phyloP scores from a whole-genome alignment of 306 rosid species.

The Cucumis hystrix region DNA sequence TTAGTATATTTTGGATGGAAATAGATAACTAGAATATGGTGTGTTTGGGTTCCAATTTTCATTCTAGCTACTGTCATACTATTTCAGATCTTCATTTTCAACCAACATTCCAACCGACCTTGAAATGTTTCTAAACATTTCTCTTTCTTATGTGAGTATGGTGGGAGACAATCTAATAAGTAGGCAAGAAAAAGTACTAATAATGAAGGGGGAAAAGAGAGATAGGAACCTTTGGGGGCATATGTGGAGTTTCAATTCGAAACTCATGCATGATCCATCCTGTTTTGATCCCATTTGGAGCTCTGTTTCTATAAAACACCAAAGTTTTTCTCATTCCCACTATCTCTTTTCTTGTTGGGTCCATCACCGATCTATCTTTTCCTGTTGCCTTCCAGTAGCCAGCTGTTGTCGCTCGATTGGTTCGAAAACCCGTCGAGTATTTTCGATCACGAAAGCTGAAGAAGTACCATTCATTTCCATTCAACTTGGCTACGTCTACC shows the following conservation, averaged over 20 bases:
- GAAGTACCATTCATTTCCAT: neutral
- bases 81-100: no score
- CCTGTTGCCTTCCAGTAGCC: constrained; percentile 1
- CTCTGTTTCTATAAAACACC: neutral
- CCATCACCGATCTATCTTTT: neutral
- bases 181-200: neutral
- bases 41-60: no score
- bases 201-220: neutral
- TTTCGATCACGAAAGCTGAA: neutral
- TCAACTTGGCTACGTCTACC: neutral
- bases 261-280: constrained; percentile 7
- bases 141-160: neutral
- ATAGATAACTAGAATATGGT: no score
- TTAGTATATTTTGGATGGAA: no score
- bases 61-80: no score
- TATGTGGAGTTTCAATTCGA: neutral
- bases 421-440: neutral
- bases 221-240: neutral
- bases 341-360: neutral
- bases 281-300: constrained; percentile 2
- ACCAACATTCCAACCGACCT: no score
- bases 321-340: constrained; percentile 4
- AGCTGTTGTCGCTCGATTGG: neutral
- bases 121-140: no score
- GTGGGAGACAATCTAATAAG: neutral